These are phyloP conservation scores for Pistacia atlantica DNA, from an alignment of 345 rosid species.

Conservation along the genomic window DNA sequence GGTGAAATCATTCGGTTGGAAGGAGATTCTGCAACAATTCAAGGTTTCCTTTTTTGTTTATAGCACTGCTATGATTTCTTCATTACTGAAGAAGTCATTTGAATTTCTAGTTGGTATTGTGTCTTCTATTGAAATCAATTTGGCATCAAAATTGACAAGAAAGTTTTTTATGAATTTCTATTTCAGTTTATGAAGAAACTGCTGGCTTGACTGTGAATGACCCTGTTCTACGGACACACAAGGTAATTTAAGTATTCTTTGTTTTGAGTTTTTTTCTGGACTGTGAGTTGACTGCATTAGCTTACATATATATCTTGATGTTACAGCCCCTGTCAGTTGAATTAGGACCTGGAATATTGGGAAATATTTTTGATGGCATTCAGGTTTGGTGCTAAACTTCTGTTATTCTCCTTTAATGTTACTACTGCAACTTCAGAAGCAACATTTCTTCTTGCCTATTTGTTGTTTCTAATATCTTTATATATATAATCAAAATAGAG, in stretches of 20 bases:
- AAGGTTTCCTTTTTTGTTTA: constrained; percentile 50
- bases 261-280: constrained; percentile 6
- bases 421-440: not conserved
- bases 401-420: constrained; percentile 1
- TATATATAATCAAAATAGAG: constrained; percentile 47
- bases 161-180: constrained; percentile 1
- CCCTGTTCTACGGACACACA: constrained; percentile 90
- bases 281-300: constrained; percentile 12
- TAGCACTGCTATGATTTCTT: not conserved
- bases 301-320: constrained; percentile 23
- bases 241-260: constrained; percentile 40
- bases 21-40: constrained; percentile 99
- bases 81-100: not conserved
- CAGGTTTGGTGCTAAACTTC: constrained; percentile 54
- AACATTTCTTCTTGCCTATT: constrained; percentile 8
- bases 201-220: constrained; percentile 94
- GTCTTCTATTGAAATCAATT: not conserved
- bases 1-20: constrained; percentile 98
- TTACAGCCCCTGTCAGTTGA: constrained; percentile 97
- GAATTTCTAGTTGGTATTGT: not conserved
- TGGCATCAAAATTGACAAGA: constrained; percentile 14
- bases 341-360: constrained; percentile 98
- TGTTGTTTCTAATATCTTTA: constrained; percentile 8
- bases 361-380: constrained; percentile 98
- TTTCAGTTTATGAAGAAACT: constrained; percentile 93